These are phyloP conservation scores for Adansonia gregorii DNA, from an alignment of 441 rosid genomes.

Conservation along the genomic window DNA sequence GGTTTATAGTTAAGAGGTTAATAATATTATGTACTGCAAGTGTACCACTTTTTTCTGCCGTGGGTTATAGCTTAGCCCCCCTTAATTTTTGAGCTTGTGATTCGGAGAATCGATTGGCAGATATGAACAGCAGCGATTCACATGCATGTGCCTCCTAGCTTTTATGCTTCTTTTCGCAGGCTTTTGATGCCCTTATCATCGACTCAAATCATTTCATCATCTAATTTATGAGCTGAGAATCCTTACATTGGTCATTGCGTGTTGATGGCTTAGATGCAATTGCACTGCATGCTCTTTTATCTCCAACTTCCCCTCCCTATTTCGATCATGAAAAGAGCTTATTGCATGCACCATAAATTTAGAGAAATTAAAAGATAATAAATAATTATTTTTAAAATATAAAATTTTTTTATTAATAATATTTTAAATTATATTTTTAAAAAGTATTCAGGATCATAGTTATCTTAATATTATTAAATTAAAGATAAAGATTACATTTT, in stretches of 20 bases:
- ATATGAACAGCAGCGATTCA: constrained; percentile 22
- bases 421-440: too few relatives aligned
- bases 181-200: neutral
- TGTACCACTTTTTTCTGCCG: constrained; percentile 29
- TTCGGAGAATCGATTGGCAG: constrained; percentile 14
- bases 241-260: neutral
- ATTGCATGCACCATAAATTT: too few relatives aligned
- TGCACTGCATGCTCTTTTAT: neutral
- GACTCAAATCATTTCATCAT: neutral
- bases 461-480: too few relatives aligned
- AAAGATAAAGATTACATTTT: too few relatives aligned
- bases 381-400: too few relatives aligned
- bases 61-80: constrained; percentile 11
- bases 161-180: neutral
- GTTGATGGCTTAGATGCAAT: neutral
- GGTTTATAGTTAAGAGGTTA: neutral
- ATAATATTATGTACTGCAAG: constrained; percentile 20
- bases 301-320: neutral
- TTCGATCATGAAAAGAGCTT: too few relatives aligned
- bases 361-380: too few relatives aligned
- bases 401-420: too few relatives aligned
- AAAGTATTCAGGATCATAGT: too few relatives aligned
- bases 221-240: neutral
- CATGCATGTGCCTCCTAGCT: constrained; percentile 15
- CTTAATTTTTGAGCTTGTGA: constrained; percentile 19